Evolutionary conservation across 495 filamentous ascomycete genomes (phyloP).

Genomic region (Hypoxylon fuscum): DNA sequence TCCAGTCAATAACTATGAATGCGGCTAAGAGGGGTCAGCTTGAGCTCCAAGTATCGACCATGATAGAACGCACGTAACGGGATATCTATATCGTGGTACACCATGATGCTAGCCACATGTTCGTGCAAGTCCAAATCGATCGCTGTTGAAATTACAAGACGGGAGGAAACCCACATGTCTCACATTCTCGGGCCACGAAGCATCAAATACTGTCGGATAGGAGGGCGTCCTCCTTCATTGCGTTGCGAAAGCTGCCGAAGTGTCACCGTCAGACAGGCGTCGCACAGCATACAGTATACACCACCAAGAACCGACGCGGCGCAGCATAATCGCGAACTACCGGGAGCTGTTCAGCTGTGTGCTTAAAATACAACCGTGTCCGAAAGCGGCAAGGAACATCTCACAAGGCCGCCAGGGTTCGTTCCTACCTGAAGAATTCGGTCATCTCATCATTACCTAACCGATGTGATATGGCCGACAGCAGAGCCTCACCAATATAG

Average conservation of each 20-base stretch:
- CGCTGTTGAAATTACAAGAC: neutral
- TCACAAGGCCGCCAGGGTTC: too few relatives aligned
- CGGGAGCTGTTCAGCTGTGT: too few relatives aligned
- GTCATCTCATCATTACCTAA: too few relatives aligned
- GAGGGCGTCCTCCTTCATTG: too few relatives aligned
- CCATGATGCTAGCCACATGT: slow-evolving; percentile 4
- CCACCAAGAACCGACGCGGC: neutral
- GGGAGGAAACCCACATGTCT: neutral
- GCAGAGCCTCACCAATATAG: too few relatives aligned
- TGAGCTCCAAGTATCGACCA: neutral
- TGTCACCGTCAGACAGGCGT: neutral
- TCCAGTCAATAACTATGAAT: slow-evolving; percentile 50
- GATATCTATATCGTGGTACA: slow-evolving; percentile 31
- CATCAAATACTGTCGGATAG: too few relatives aligned
- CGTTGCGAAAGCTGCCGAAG: neutral
- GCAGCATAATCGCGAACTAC: too few relatives aligned
- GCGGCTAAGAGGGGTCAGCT: slow-evolving; percentile 29
- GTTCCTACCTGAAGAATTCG: too few relatives aligned
- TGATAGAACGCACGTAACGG: slow-evolving; percentile 17
- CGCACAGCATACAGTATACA: neutral
- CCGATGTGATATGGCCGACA: too few relatives aligned
- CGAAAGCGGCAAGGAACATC: too few relatives aligned
- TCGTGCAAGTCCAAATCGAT: neutral
- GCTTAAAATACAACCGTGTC: too few relatives aligned
- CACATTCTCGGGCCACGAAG: too few relatives aligned